Base-by-base conservation (phyloP, 2,329 filamentous ascomycete genomes). In the Penicillium glabrum region DNA sequence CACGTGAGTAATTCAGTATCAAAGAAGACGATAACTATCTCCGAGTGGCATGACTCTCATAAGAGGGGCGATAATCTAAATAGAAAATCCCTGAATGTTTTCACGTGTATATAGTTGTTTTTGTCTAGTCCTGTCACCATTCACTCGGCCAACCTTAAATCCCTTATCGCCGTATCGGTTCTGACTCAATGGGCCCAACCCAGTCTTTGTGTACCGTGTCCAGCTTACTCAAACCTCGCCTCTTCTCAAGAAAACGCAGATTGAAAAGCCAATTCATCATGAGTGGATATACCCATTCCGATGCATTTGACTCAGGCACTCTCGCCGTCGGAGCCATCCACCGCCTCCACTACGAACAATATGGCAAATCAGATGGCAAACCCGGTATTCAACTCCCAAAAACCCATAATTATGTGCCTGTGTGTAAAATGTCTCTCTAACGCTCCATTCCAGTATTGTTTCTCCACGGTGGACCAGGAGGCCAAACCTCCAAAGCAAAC, bases 391-490 rank as follows among this genome's bases (percentile, higher is more conserved):
- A 14, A 46, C 16, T 11, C 16, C 35, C 16, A n/a, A 14, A 29
- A 10, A 29, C 9, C 27, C 9, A 29, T n/a, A 0, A 37, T 6
- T 7, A n/a, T n/a, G 35, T 37, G 2, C 16, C n/a, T 9, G 10
- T n/a, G 33, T 41, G 10, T 46, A 5, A 46, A 13, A 24, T 9
- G 27, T 16, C 14, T 7, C 10, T 33, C 23, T 46, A 50, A 45
- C 19, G 1, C 24, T 16, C 2, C 5, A 11, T 11, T 4, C 10
- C 61, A 70, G 74, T 77, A 0, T 63, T 80, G 23, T 79, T 72
- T 54, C 71, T 80, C 8, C 77, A 80, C 48, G 78, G 78, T n/a
- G 77, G 77, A 1, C 77, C 77, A 3, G 76, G 77, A 33, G 77
- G 72, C 13, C 59, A 66, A 39, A 75, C 66, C 33, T 68, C 72